Conservation (phyloP, 495 filamentous ascomycete species). For the Penicillium steckii region DNA sequence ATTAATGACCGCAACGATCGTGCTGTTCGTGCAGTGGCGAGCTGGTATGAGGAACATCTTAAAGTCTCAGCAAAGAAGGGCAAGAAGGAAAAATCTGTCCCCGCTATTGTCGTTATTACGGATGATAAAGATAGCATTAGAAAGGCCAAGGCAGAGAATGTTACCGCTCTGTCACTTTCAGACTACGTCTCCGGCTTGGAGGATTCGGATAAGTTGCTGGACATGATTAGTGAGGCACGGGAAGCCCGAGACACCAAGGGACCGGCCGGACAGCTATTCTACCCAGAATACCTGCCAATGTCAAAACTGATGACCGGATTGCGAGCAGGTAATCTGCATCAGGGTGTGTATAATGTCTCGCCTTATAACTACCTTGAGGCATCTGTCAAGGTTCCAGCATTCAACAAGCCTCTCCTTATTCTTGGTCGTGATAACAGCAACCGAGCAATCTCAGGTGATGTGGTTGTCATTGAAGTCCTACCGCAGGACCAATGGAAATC, state of each 20-base stretch:
- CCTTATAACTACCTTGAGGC: conserved; percentile 97
- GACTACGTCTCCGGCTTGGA: conserved; percentile 83
- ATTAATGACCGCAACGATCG: conserved; percentile 98
- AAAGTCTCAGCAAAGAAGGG: conserved; percentile 51
- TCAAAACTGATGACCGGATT: conserved; percentile 96
- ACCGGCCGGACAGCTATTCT: conserved; percentile 65
- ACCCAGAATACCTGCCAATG: conserved; percentile 78
- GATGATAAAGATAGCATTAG: conserved; percentile 85
- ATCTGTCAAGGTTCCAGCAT: conserved; percentile 82
- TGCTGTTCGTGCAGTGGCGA: conserved; percentile 80
- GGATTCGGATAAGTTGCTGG: conserved; percentile 79
- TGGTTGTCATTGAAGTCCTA: conserved; percentile 87
- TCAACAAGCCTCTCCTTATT: conserved; percentile 83
- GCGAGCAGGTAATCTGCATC: conserved; percentile 81
- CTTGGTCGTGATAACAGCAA: conserved; percentile 97
- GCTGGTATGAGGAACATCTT: conserved; percentile 87
- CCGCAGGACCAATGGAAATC: conserved; percentile 96
- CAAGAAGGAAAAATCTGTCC: conserved; percentile 58
- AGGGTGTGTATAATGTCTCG: conserved; percentile 93
- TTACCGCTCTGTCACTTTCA: conserved; percentile 63
- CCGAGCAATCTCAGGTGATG: conserved; percentile 83
- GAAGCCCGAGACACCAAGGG: conserved; percentile 64
- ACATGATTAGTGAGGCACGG: conserved; percentile 83
- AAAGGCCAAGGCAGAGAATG: conserved; percentile 75
- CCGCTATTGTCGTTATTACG: conserved; percentile 86